phyloP scores from a whole-genome alignment of 441 rosid species.

The Populus hybrid region DNA sequence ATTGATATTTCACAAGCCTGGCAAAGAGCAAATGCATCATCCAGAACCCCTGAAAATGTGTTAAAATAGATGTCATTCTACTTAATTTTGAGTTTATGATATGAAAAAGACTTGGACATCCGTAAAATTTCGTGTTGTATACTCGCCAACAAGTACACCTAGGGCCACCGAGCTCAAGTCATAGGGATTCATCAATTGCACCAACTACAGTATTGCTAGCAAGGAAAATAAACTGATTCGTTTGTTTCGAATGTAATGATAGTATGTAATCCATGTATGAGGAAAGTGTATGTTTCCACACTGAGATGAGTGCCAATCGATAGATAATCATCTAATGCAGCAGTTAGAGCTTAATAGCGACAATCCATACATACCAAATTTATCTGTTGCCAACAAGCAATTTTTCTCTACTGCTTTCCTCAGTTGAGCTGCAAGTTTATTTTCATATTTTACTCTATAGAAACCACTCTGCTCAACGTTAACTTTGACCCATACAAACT shows the following conservation, averaged over 20 bases:
- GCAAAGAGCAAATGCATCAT: constrained; percentile 34
- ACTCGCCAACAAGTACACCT: neutral
- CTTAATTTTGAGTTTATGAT: neutral
- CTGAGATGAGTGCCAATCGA: neutral
- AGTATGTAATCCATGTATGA: neutral
- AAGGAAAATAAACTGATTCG: neutral
- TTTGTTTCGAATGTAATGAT: too few relatives aligned
- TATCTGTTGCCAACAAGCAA: constrained; percentile 29
- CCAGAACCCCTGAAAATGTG: constrained; percentile 29
- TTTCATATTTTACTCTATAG: constrained; percentile 34
- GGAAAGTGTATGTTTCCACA: neutral
- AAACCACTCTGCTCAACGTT: constrained; percentile 40
- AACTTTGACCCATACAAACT: constrained; percentile 31
- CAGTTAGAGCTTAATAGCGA: neutral
- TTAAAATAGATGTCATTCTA: neutral
- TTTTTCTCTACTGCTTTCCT: constrained; percentile 30
- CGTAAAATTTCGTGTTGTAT: neutral
- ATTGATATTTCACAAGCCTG: constrained; percentile 22
- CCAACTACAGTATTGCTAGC: neutral
- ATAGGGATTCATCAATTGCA: neutral
- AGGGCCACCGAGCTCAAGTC: neutral
- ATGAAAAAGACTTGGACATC: neutral
- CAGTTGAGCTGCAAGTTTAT: constrained; percentile 30
- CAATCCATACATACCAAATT: constrained; percentile 25
- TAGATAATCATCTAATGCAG: neutral